Evolutionary conservation across 768 basidiomycete species (phyloP).

Genomic region (Mycena chlorophos): DNA sequence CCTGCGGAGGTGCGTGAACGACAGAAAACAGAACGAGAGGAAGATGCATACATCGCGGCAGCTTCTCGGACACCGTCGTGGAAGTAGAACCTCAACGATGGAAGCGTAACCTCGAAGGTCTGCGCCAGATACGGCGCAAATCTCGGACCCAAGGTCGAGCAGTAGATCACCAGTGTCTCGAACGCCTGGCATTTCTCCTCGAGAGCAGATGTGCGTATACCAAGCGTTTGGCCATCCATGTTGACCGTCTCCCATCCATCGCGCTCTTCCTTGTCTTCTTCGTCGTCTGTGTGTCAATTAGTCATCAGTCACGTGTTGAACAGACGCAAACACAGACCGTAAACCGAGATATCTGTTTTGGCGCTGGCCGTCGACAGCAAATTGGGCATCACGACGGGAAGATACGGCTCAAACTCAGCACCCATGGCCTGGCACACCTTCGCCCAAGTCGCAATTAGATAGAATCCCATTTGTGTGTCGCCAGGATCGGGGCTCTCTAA

Average conservation of each 20-base stretch:
- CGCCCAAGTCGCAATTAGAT: slow-evolving; percentile 85
- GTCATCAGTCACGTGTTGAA: not conserved
- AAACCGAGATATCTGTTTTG: slow-evolving; percentile 78
- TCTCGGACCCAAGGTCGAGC: slow-evolving; percentile 60
- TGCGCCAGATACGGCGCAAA: slow-evolving; percentile 77
- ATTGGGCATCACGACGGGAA: slow-evolving; percentile 81
- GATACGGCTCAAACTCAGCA: slow-evolving; percentile 82
- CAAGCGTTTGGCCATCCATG: slow-evolving; percentile 75
- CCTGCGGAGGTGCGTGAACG: slow-evolving; percentile 36
- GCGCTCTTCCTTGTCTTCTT: slow-evolving; percentile 56
- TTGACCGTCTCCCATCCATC: slow-evolving; percentile 80
- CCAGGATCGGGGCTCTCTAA: slow-evolving; percentile 70
- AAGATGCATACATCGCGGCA: slow-evolving; percentile 62
- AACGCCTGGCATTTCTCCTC: slow-evolving; percentile 90
- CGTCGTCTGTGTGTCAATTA: slow-evolving; percentile 43
- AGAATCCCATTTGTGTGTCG: slow-evolving; percentile 72
- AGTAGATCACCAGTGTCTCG: slow-evolving; percentile 82
- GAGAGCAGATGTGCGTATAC: slow-evolving; percentile 76
- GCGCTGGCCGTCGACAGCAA: slow-evolving; percentile 72
- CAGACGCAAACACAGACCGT: slow-evolving; percentile 51
- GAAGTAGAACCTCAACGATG: slow-evolving; percentile 73
- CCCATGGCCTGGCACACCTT: slow-evolving; percentile 86
- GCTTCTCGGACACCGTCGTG: slow-evolving; percentile 86
- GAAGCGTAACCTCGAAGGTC: slow-evolving; percentile 69
- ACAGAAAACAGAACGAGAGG: not conserved